Conservation (phyloP, 225 moss, liverwort and hornwort genomes). For the Antitrichia curtipendula region DNA sequence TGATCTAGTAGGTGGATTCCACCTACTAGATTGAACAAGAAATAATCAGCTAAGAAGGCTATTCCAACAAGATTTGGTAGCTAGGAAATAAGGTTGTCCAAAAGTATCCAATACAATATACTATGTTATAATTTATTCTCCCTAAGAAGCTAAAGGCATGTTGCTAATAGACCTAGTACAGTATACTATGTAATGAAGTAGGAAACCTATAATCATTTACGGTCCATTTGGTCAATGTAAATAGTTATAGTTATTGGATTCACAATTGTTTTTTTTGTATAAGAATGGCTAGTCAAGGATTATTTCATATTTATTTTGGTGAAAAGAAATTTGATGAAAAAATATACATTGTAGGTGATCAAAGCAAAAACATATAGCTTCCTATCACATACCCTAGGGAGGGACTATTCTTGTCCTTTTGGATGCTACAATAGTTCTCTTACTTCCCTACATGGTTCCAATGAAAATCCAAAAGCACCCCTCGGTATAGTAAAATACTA, state of each 20-base stretch:
- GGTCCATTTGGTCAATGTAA: fast-evolving
- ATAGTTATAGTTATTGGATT: background rate
- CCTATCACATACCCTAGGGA: fast-evolving
- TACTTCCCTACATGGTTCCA: background rate
- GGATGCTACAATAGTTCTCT: background rate
- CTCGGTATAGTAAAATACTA: fast-evolving
- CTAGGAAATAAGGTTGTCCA: fast-evolving
- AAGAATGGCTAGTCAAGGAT: no score
- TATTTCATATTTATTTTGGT: background rate
- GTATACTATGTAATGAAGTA: background rate
- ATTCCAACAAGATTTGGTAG: background rate
- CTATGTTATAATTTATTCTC: background rate
- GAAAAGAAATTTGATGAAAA: background rate
- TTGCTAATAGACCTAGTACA: fast-evolving
- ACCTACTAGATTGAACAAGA: background rate
- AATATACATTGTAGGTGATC: fast-evolving
- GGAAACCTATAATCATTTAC: fast-evolving
- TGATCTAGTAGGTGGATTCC: fast-evolving
- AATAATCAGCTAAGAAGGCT: fast-evolving
- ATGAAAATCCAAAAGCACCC: background rate
- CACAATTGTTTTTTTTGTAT: background rate
- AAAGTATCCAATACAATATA: background rate
- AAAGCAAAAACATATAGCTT: background rate
- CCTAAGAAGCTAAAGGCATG: fast-evolving
- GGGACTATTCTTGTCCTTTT: background rate